Base-by-base conservation (phyloP, 495 filamentous ascomycete species). In the Cladorrhinum samala region DNA sequence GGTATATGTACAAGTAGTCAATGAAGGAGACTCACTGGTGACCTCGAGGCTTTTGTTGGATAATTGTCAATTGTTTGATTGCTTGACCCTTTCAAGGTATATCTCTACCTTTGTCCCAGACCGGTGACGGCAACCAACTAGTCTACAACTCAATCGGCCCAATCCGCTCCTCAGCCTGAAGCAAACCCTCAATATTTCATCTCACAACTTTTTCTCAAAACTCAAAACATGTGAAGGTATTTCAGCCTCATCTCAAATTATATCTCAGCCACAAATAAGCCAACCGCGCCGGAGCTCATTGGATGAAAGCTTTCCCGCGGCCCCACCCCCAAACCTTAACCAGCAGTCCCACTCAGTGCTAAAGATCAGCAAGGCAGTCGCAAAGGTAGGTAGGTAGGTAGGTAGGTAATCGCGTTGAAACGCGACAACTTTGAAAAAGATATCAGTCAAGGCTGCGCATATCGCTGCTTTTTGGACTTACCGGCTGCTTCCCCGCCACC, bases 191-290 rank as follows among this genome's bases (percentile, higher is more conserved):
- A 23, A 21, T 9, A 9, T 6, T 23, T 36, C 3, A 8, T 54
- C 51, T 14, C 43, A 19, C 14, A 19, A 37, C 25, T 30, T 9
- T 13, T 23, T 23, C 19, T 13, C 2, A 24, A 1, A n/a, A 25
- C 9, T 14, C 27, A 40, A 33, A 20, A 23, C 13, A 51, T 25
- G 47, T 20, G 36, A 37, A 25, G 14, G 7, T 9, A 14, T 6
- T 18, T 24, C 18, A 47, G 53, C 48, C 53, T 46, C 30, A 27
- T 39, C 40, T 33, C 27, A 13, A 50, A 52, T 52, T 50, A 38
- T 56, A 37, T 37, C 24, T 47, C 18, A 47, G 52, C 52, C 52
- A 54, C 52, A 49, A 7, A 51, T 7, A 25, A 25, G 21, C 45
- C 25, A 37, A 24, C 27, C 13, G 16, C 36, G 16, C 8, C 19